These are phyloP conservation scores for Sedum album DNA, from an alignment of 164 flowering plant species.

Conservation along the genomic window DNA sequence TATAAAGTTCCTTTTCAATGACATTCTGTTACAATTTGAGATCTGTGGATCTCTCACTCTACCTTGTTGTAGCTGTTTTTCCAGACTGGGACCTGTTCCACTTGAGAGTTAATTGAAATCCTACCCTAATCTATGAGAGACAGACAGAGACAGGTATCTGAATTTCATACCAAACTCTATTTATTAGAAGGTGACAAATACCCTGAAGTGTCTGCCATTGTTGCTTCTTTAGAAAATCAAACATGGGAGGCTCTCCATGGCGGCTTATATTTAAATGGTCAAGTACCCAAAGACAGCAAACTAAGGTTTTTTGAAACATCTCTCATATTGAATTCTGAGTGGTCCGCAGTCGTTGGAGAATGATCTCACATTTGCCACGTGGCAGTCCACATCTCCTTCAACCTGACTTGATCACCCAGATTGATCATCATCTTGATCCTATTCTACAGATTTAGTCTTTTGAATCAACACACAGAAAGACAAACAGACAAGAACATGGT, in stretches of 20 bases:
- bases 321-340: neutral
- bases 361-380: neutral
- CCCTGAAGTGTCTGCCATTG: too few species aligned
- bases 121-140: too few species aligned
- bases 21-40: neutral
- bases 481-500: constrained; percentile 32
- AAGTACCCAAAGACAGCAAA: too few species aligned
- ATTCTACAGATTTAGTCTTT: neutral
- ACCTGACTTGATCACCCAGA: neutral
- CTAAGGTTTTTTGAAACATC: too few species aligned
- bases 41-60: neutral
- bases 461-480: neutral
- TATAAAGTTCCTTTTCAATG: neutral
- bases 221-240: too few species aligned
- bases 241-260: too few species aligned
- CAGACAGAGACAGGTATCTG: too few species aligned
- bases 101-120: too few species aligned
- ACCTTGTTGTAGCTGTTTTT: neutral
- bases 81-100: neutral
- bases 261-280: too few species aligned
- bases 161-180: too few species aligned
- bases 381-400: neutral
- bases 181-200: too few species aligned
- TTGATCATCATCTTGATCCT: neutral
- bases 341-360: neutral